These are phyloP conservation scores for Lithospermum erythrorhizon DNA, from an alignment of 257 asterid species.

Conservation along the genomic window DNA sequence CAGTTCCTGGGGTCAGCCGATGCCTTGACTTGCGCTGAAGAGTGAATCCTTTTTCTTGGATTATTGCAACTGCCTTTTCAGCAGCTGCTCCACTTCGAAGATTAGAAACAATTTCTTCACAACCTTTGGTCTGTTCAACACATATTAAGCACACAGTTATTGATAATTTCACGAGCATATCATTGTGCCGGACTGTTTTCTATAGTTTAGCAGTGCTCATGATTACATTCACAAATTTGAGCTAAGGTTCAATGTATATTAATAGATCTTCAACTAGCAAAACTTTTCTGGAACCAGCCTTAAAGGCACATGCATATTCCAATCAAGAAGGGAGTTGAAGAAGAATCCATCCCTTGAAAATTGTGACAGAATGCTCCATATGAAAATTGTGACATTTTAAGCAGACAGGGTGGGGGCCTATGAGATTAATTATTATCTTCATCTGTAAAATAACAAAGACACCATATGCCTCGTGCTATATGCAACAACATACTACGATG, in stretches of 20 bases:
- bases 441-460: not conserved
- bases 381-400: not conserved
- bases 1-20: conserved; percentile 97
- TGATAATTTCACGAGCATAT: not conserved
- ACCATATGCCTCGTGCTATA: not conserved
- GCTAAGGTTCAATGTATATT: not conserved
- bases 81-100: conserved; percentile 92
- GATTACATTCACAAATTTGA: not conserved
- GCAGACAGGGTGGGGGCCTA: not conserved
- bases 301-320: not conserved
- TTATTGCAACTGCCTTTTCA: conserved; percentile 79
- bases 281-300: not conserved
- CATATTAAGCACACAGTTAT: conserved; percentile 2
- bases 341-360: not conserved
- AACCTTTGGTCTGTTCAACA: conserved; percentile 57
- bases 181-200: not conserved
- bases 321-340: not conserved
- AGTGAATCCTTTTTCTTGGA: conserved; percentile 83
- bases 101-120: conserved; percentile 80
- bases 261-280: not conserved
- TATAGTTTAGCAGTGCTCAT: no score
- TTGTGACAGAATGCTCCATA: not conserved
- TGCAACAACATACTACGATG: not conserved
- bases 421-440: no score
- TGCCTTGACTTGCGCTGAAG: conserved; percentile 84